Conservation (phyloP, 2,329 filamentous ascomycete species). For the Scytalidium sp. region DNA sequence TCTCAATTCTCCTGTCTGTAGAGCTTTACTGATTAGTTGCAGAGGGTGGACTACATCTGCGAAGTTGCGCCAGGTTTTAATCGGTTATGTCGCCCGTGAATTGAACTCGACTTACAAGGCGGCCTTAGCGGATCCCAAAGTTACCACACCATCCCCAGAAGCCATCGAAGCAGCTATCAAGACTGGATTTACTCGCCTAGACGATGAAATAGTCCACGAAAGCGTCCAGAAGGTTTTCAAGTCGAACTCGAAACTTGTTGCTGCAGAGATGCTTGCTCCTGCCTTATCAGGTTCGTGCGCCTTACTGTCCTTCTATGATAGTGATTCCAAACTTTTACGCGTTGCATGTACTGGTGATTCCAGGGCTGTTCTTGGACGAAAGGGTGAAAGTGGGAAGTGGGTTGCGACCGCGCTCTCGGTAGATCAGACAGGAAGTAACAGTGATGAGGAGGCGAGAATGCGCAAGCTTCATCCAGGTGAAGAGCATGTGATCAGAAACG, state of each 20-base stretch:
- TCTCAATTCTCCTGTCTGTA: not conserved
- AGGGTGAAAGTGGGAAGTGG: constrained; percentile 81
- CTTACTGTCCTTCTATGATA: constrained; percentile 94
- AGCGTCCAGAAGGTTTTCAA: constrained; percentile 90
- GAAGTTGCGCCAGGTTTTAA: constrained; percentile 87
- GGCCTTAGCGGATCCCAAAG: constrained; percentile 53
- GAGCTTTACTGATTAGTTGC: constrained; percentile 20
- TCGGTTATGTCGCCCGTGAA: constrained; percentile 89
- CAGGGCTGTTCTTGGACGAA: constrained; percentile 85
- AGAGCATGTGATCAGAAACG: constrained; percentile 81
- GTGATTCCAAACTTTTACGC: constrained; percentile 78
- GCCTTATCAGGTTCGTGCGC: constrained; percentile 97
- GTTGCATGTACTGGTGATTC: constrained; percentile 96
- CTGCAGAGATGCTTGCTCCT: constrained; percentile 86
- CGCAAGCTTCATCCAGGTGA: constrained; percentile 87
- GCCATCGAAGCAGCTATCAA: constrained; percentile 91
- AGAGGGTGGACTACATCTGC: constrained; percentile 98
- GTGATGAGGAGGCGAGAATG: constrained; percentile 78
- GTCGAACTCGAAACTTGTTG: constrained; percentile 82
- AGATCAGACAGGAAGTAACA: constrained; percentile 90
- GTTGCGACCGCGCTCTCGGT: constrained; percentile 83
- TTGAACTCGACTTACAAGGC: constrained; percentile 89
- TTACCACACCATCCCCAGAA: constrained; percentile 66
- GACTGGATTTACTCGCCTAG: constrained; percentile 80
- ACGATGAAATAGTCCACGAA: constrained; percentile 91